Percentiles rank a stretch among this genome's conserved stretches.
Evolutionary conservation across 2,329 filamentous ascomycete genomes (phyloP).

Genomic region (Verticillium longisporum): DNA sequence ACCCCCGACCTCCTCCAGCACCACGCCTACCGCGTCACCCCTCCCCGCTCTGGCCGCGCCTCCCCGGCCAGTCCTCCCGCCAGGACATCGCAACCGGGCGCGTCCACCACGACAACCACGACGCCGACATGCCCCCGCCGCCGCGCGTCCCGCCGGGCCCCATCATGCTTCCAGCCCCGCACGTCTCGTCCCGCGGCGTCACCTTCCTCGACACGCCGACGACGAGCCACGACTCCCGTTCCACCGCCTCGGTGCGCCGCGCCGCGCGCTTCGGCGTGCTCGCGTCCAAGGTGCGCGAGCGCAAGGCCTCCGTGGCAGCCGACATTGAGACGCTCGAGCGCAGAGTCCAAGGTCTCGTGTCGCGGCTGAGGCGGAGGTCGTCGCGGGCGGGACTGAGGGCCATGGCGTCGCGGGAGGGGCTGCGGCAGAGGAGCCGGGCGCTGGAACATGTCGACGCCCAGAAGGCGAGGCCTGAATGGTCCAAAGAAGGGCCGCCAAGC

Average conservation of each 20-base stretch:
- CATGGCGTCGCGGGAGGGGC: neutral
- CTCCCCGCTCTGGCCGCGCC: slow-evolving; percentile 6
- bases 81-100: slow-evolving; percentile 4
- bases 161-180: neutral
- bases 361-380: neutral
- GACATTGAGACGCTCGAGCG: neutral
- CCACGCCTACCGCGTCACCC: slow-evolving; percentile 7
- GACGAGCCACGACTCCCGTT: neutral
- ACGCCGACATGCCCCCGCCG: neutral
- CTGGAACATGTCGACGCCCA: neutral
- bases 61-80: slow-evolving; percentile 7
- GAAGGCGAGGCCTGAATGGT: neutral
- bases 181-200: neutral
- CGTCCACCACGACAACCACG: slow-evolving; percentile 5
- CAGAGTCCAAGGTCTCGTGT: neutral
- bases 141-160: neutral
- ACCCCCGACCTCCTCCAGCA: slow-evolving; percentile 1
- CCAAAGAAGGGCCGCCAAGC: neutral
- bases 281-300: neutral
- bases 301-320: neutral
- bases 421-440: neutral
- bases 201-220: neutral
- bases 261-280: neutral
- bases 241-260: neutral
- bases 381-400: neutral